phyloP scores from a whole-genome alignment of 192 early-diverging fungal genomes.

The Coemansia umbellata region DNA sequence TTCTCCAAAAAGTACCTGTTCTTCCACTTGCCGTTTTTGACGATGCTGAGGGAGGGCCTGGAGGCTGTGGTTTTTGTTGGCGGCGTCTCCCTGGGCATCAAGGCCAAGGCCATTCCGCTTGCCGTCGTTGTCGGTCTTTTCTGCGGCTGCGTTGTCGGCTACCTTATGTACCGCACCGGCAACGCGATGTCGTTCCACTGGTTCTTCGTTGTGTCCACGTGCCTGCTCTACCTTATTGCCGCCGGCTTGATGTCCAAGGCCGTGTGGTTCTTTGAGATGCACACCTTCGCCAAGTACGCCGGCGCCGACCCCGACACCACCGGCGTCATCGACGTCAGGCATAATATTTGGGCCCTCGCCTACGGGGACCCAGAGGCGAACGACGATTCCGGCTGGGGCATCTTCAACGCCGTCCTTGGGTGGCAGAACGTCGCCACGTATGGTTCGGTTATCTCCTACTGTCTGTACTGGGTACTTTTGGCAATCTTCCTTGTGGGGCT shows the following conservation, averaged over 20 bases:
- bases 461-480: conserved; percentile 71
- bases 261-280: conserved; percentile 63
- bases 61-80: conserved; percentile 89
- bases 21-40: conserved; percentile 79
- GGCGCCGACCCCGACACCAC: conserved; percentile 63
- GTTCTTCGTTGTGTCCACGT: conserved; percentile 74
- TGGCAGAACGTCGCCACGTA: conserved; percentile 74
- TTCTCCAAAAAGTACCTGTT: conserved; percentile 63
- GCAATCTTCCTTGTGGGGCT: conserved; percentile 45
- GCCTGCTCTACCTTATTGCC: conserved; percentile 73
- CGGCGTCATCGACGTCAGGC: conserved; percentile 55
- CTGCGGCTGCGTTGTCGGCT: conserved; percentile 66
- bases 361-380: conserved; percentile 63
- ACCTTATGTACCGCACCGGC: conserved; percentile 68
- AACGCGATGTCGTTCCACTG: conserved; percentile 64
- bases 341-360: conserved; percentile 56
- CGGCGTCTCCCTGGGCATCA: conserved; percentile 68
- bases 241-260: conserved; percentile 73
- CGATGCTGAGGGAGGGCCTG: conserved; percentile 81
- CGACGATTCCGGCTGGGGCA: conserved; percentile 55
- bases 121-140: conserved; percentile 70
- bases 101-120: conserved; percentile 71
- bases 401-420: conserved; percentile 74
- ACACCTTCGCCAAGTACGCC: conserved; percentile 63
- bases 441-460: conserved; percentile 73